A percentile compares a stretch with the other conserved stretches of the same genome.
phyloP scores from a whole-genome alignment of 345 rosid genomes.

The Gossypium anomalum region DNA sequence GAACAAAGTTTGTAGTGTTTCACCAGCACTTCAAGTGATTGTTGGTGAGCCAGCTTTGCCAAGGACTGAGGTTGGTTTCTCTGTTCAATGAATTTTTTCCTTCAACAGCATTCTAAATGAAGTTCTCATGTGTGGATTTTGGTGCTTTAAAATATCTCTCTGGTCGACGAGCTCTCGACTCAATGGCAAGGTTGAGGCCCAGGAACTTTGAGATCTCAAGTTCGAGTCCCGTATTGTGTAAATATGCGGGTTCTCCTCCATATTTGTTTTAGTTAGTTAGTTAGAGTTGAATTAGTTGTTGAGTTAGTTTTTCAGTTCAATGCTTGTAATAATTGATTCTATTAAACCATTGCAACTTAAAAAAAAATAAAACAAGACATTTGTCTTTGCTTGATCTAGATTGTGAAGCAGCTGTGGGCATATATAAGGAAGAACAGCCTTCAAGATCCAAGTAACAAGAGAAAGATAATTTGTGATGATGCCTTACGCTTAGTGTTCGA shows the following conservation, averaged over 20 bases:
- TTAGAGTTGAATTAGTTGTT: no score
- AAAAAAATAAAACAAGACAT: no score
- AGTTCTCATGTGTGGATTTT: background rate
- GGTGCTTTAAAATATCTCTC: slow-evolving; percentile 6
- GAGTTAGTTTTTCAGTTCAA: no score
- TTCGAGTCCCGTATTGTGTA: no score
- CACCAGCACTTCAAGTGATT: slow-evolving; percentile 82
- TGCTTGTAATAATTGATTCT: no score
- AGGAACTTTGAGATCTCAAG: no score
- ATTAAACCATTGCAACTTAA: no score
- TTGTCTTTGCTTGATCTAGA: slow-evolving; percentile 36
- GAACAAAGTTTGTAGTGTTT: slow-evolving; percentile 92
- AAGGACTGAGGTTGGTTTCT: slow-evolving; percentile 68
- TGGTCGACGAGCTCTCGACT: no score
- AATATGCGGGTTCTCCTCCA: no score
- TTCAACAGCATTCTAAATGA: background rate
- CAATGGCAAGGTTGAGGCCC: no score
- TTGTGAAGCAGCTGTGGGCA: slow-evolving; percentile 96
- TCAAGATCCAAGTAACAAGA: slow-evolving; percentile 97
- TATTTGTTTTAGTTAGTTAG: no score
- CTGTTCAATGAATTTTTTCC: background rate
- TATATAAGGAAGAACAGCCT: slow-evolving; percentile 95
- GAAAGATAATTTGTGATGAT: slow-evolving; percentile 94
- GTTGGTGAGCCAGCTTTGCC: slow-evolving; percentile 97
- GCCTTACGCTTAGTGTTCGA: slow-evolving; percentile 84